Evolutionary conservation across 108 stramenopile genomes (phyloP).

Genomic region (Pseudonitzschia delicatissima): DNA sequence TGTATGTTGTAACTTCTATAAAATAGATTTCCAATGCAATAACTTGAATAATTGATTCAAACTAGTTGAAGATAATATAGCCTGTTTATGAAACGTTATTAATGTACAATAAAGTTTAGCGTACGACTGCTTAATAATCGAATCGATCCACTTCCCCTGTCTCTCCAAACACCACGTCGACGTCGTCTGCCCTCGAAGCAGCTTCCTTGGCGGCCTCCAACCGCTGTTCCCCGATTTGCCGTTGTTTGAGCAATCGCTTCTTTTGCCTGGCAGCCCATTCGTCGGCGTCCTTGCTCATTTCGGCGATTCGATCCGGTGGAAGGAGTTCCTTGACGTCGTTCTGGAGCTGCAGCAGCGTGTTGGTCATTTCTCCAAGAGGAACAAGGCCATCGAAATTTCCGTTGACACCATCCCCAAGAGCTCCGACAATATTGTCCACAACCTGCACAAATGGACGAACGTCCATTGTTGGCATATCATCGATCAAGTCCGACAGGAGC

Average conservation of each 20-base stretch:
- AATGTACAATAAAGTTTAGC: neutral
- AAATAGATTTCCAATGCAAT: no score
- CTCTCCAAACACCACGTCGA: constrained; percentile 30
- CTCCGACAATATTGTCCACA: constrained; percentile 80
- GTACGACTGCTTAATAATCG: constrained; percentile 4
- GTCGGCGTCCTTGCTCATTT: constrained; percentile 76
- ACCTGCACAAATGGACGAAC: constrained; percentile 87
- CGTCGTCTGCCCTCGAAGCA: constrained; percentile 16
- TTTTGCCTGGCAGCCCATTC: constrained; percentile 79
- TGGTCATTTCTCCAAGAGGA: constrained; percentile 76
- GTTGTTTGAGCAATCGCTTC: constrained; percentile 55
- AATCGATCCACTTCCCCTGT: constrained; percentile 40
- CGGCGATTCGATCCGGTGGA: constrained; percentile 77
- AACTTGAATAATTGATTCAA: no score
- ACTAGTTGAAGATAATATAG: no score
- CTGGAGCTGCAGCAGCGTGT: constrained; percentile 73
- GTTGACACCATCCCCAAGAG: constrained; percentile 68
- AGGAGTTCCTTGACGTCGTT: constrained; percentile 78
- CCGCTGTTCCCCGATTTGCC: constrained; percentile 60
- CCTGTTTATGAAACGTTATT: neutral
- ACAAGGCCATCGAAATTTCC: constrained; percentile 65
- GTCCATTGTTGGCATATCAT: constrained; percentile 85
- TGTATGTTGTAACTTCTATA: no score
- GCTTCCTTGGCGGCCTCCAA: constrained; percentile 41
- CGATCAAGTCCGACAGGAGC: constrained; percentile 66